Evolutionary conservation across 768 basidiomycete genomes (phyloP).

Genomic region (Lactarius psammicola): DNA sequence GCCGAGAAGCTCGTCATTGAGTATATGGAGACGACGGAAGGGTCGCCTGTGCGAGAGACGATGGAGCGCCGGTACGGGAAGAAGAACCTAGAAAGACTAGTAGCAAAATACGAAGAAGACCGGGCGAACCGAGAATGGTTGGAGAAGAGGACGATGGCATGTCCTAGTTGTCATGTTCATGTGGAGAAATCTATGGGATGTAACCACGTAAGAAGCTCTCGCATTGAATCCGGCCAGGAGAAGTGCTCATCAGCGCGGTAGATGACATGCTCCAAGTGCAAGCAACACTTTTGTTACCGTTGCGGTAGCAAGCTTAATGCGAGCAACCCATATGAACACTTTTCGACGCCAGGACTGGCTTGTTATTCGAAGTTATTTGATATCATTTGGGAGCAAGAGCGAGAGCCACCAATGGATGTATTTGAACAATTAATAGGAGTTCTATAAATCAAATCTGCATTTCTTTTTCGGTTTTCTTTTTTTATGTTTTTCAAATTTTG

Average conservation of each 20-base stretch:
- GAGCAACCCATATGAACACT: slow-evolving; percentile 65
- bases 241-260: slow-evolving; percentile 33
- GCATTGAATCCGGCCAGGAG: background rate
- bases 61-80: slow-evolving; percentile 69
- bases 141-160: slow-evolving; percentile 60
- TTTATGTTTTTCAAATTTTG: slow-evolving; percentile 9
- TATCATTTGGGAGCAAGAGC: slow-evolving; percentile 46
- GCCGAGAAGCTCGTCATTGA: slow-evolving; percentile 64
- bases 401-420: slow-evolving; percentile 44
- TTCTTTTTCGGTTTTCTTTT: background rate
- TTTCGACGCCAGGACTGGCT: slow-evolving; percentile 48
- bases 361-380: slow-evolving; percentile 75
- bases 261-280: slow-evolving; percentile 80
- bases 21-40: slow-evolving; percentile 59
- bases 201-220: slow-evolving; percentile 63
- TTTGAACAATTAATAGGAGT: slow-evolving; percentile 33
- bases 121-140: slow-evolving; percentile 75
- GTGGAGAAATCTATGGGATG: slow-evolving; percentile 81
- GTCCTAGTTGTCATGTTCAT: slow-evolving; percentile 68
- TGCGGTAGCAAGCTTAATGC: slow-evolving; percentile 57
- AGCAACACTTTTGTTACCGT: slow-evolving; percentile 78
- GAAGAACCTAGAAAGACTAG: slow-evolving; percentile 57
- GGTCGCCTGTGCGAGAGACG: slow-evolving; percentile 45
- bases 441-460: slow-evolving; percentile 4
- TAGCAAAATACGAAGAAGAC: slow-evolving; percentile 67